Base-by-base conservation (phyloP, 305 asterid genomes). In the Plantago coronopus region DNA sequence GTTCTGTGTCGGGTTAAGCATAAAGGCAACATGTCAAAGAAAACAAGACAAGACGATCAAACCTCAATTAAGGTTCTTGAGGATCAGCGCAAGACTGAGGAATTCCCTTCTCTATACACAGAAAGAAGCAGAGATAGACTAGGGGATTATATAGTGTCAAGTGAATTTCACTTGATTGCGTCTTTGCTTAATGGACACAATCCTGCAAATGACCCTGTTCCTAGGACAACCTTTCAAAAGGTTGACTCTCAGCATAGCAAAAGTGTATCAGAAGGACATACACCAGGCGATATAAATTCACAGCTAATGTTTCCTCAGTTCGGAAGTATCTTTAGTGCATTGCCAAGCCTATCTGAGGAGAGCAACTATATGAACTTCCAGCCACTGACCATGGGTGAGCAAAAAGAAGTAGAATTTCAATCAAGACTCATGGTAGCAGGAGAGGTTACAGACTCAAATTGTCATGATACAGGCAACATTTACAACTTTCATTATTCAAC, bases 1-100 rank as follows among this genome's bases (percentile, higher is more conserved):
- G 57, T 53, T 15, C 40, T 53, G 13, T 53, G 57, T 16, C 57
- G 57, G 57, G 57, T 53, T 23, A 13, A 34, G 16, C 57, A 53
- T 14, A 53, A 53, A 53, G 40, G 57, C 57, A 53, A 53, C 57
- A 53, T 53, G 57, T 53, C 57, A 53, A 53, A 53, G 57, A 53
- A 53, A 22, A 53, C 57, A 23, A 53, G 40, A 53, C 31, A 25
- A 53, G 57, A 53, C 31, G 40, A 25, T 34, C 12, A 29, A 11
- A 53, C 10, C 10, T 53, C 57, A 53, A 17, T 10, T 7, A 40
- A 15, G 16, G 15, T 23, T 53, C 27, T 53, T 34, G 57, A 53
- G 38, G 57, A 53, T 53, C 57, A 23, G 57, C 40, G 14, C 40
- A 53, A 7, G 34, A 12, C 22, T 50, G 29, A 50, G 57, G 57